Evolutionary conservation across 1,284 basidiomycete species (phyloP).

Genomic region (Cryptococcus hybrid): DNA sequence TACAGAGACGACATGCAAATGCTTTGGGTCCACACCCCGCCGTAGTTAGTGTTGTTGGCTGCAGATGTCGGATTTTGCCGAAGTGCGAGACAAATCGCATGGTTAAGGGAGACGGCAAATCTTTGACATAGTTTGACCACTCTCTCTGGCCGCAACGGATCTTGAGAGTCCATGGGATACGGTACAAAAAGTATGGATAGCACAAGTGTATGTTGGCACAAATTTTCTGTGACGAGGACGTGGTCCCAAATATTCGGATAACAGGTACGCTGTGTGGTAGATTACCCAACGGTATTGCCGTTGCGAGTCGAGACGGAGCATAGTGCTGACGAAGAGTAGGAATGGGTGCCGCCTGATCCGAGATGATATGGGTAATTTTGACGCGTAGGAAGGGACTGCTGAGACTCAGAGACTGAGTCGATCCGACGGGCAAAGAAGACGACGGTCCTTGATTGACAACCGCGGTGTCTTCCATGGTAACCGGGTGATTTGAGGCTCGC

Average conservation of each 20-base stretch:
- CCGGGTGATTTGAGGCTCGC: no score
- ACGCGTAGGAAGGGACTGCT: constrained; percentile 34
- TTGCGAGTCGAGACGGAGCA: constrained; percentile 58
- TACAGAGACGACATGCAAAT: constrained; percentile 60
- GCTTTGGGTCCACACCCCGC: constrained; percentile 45
- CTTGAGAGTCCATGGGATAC: constrained; percentile 52
- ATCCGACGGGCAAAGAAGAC: neutral
- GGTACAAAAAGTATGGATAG: constrained; percentile 59
- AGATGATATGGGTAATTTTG: constrained; percentile 51
- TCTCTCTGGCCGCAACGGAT: constrained; percentile 45
- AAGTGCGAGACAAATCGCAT: constrained; percentile 47
- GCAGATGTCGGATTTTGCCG: constrained; percentile 41
- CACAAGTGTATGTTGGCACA: constrained; percentile 85
- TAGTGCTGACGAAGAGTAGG: constrained; percentile 31
- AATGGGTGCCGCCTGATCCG: constrained; percentile 42
- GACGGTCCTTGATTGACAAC: neutral
- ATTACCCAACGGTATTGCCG: constrained; percentile 42
- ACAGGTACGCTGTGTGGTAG: constrained; percentile 67
- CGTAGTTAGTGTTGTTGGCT: constrained; percentile 23
- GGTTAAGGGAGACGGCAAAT: constrained; percentile 47
- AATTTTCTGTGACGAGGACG: constrained; percentile 71
- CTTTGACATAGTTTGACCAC: constrained; percentile 47
- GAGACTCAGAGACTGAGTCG: neutral
- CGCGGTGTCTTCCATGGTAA: no score
- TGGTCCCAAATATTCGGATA: constrained; percentile 82